Conservation (phyloP, 2,329 filamentous ascomycete species). For the Cadophora sp. region DNA sequence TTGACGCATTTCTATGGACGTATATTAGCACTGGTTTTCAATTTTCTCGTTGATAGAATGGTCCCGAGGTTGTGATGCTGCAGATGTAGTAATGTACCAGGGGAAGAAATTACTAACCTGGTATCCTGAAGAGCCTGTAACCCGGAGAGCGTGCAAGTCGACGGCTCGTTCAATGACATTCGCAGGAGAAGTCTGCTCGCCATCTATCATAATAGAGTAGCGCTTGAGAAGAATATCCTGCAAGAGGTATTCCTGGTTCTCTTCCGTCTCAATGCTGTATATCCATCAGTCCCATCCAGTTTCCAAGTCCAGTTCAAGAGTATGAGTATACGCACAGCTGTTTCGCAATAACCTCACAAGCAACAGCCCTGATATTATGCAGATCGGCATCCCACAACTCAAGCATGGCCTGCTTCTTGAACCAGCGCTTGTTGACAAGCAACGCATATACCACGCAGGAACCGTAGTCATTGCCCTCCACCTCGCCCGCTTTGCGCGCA, state of each 20-base stretch:
- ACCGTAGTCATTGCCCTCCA: conserved; percentile 75
- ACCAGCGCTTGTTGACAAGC: conserved; percentile 64
- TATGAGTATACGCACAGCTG: conserved; percentile 54
- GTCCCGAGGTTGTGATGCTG: too few relatives aligned
- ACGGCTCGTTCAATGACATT: conserved; percentile 95
- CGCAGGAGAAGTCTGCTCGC: conserved; percentile 72
- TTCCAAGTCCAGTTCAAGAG: background rate
- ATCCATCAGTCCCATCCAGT: background rate
- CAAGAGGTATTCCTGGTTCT: conserved; percentile 79
- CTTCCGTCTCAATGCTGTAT: conserved; percentile 80
- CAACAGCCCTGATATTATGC: conserved; percentile 77
- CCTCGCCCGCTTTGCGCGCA: conserved; percentile 83
- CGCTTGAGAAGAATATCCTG: conserved; percentile 84
- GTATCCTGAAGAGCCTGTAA: conserved; percentile 93
- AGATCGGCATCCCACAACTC: conserved; percentile 95
- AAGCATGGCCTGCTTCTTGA: conserved; percentile 75
- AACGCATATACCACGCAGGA: conserved; percentile 69
- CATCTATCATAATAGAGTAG: conserved; percentile 81
- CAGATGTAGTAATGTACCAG: too few relatives aligned
- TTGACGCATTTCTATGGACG: conserved; percentile 74
- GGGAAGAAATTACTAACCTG: conserved; percentile 45
- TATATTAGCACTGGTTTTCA: background rate
- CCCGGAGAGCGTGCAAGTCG: conserved; percentile 84
- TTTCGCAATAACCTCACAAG: conserved; percentile 94
- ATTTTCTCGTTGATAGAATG: too few relatives aligned